Percentiles rank a stretch among this genome's conserved stretches.
phyloP scores from a whole-genome alignment of 768 basidiomycete genomes.

The Lentinula edodes region DNA sequence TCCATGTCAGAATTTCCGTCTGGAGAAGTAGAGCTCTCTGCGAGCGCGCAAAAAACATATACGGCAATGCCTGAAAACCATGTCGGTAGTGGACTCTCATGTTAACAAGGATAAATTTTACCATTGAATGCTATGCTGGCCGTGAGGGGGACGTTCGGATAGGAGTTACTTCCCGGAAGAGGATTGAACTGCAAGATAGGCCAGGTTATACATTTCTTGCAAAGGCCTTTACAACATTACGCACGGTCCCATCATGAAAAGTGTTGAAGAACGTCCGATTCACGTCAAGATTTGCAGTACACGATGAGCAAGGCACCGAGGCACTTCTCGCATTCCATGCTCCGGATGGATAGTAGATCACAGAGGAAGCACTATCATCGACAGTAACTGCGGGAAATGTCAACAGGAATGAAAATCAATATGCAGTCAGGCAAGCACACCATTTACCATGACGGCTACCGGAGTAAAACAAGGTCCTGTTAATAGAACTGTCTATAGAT shows the following conservation, averaged over 20 bases:
- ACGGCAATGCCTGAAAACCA: slow-evolving; percentile 31
- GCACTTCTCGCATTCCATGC: slow-evolving; percentile 16
- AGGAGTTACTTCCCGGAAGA: slow-evolving; percentile 9
- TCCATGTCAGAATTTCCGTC: slow-evolving; percentile 25
- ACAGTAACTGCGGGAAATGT: slow-evolving; percentile 20
- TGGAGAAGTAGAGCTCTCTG: slow-evolving; percentile 17
- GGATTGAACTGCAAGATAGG: slow-evolving; percentile 11
- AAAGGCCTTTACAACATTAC: slow-evolving; percentile 9
- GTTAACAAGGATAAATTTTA: slow-evolving; percentile 6
- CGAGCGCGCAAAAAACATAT: slow-evolving; percentile 36
- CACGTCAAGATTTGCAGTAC: slow-evolving; percentile 15
- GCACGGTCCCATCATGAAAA: slow-evolving; percentile 18
- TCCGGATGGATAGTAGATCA: slow-evolving; percentile 14
- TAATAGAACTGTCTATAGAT: too few relatives aligned
- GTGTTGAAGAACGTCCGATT: slow-evolving; percentile 10
- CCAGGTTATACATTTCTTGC: background rate
- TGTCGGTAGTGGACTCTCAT: background rate
- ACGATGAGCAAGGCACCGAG: slow-evolving; percentile 10
- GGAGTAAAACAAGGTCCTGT: too few relatives aligned
- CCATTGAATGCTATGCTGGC: slow-evolving; percentile 31
- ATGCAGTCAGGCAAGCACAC: background rate
- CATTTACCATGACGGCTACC: background rate
- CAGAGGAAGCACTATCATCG: slow-evolving; percentile 18
- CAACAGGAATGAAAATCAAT: background rate
- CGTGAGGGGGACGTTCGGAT: slow-evolving; percentile 14